Evolutionary conservation across 306 rosid species (phyloP).

Genomic region (Fragaria vesca): DNA sequence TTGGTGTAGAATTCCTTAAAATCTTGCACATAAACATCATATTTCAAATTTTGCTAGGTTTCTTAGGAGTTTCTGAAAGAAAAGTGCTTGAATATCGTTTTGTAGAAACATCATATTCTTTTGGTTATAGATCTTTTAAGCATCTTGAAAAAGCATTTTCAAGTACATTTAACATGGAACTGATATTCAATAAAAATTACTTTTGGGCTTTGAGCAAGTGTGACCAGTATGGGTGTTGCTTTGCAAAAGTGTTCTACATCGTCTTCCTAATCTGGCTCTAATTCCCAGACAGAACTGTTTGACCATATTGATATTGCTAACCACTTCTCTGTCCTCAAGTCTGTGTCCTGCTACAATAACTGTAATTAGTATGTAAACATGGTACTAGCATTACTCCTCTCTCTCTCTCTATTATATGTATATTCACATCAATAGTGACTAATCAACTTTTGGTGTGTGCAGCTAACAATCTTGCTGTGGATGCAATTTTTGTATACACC

Average conservation of each 20-base stretch:
- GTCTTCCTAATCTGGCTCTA: background rate
- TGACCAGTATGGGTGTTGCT: background rate
- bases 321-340: background rate
- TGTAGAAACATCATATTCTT: background rate
- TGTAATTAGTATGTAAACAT: background rate
- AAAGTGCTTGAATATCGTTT: background rate
- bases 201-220: background rate
- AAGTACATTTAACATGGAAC: background rate
- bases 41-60: background rate
- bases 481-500: slow-evolving; percentile 85
- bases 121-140: background rate
- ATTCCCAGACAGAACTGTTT: background rate
- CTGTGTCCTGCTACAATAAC: background rate
- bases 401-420: background rate
- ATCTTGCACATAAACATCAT: background rate
- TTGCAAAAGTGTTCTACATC: background rate
- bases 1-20: background rate
- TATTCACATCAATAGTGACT: background rate
- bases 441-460: slow-evolving; percentile 27
- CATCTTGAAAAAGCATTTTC: background rate
- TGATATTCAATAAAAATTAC: background rate
- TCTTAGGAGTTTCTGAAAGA: background rate
- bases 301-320: background rate
- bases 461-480: slow-evolving; percentile 92
- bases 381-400: background rate